Evolutionary conservation across 106 monocot species (phyloP).

Genomic region (Acorus calamus): DNA sequence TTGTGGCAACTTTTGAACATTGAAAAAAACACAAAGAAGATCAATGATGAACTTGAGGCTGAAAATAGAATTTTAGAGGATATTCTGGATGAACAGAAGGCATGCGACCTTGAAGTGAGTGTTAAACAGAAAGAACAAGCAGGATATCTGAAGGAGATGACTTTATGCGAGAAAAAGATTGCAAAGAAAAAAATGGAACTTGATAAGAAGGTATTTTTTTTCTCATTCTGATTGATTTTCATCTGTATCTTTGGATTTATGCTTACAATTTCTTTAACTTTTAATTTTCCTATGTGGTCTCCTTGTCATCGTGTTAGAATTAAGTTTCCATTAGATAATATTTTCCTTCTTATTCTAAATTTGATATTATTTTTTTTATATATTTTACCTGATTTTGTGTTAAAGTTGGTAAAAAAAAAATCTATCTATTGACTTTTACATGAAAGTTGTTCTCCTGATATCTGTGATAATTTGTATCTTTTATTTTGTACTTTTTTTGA

Average conservation of each 20-base stretch:
- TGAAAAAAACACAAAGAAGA: conserved; percentile 58
- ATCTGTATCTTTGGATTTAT: not conserved
- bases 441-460: too few relatives aligned
- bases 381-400: too few relatives aligned
- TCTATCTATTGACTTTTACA: too few relatives aligned
- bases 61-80: conserved; percentile 39
- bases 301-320: too few relatives aligned
- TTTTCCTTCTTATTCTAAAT: too few relatives aligned
- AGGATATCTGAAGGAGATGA: conserved; percentile 75
- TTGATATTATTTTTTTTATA: too few relatives aligned
- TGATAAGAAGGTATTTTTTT: conserved; percentile 84
- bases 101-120: conserved; percentile 32
- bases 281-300: too few relatives aligned
- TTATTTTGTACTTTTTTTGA: too few relatives aligned
- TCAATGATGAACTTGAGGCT: conserved; percentile 50
- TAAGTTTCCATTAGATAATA: too few relatives aligned
- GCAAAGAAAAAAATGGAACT: conserved; percentile 88
- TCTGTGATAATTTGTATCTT: too few relatives aligned
- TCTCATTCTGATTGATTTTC: not conserved
- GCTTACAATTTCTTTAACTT: not conserved
- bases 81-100: conserved; percentile 33
- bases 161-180: conserved; percentile 73
- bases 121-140: conserved; percentile 93
- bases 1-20: conserved; percentile 82
- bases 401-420: too few relatives aligned